Evolutionary conservation across 169 alveolate genomes (phyloP), one percentile per base, ranked within the genome.

Genomic region (Eimeria sp.): DNA sequence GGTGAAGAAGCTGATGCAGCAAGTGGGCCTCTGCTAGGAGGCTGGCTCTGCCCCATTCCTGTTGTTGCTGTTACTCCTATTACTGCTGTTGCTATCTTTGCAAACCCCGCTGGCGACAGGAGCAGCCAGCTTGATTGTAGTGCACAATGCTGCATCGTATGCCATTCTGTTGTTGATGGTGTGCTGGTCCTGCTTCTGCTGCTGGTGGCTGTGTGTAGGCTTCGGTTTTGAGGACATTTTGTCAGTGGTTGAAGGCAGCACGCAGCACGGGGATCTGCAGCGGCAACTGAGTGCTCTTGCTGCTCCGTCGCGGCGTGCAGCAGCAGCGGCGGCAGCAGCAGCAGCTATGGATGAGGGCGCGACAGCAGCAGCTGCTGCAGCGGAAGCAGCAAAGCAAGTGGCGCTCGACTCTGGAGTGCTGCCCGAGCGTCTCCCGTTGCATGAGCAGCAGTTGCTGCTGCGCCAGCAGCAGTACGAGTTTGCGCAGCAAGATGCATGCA

Each of bases 231-330:
- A 75, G 0, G 87, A 75, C 25, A 11, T 75, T n/a, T 30, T 75
- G 54, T 11, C 58, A 9, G 87, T 16, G 27, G 25, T 75, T 34
- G 87, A 75, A 40, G 87, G 87, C 58, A 75, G 87, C 87, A 75
- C 87, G 49, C 87, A 30, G 58, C 87, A 75, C 30, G 87, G 87
- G 25, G 87, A 75, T 49, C 87, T 75, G 87, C 87, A 75, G 87
- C 87, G 43, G 87, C 87, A 75, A n/a, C 87, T 75, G 20, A 16
- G 47, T 75, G 87, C 87, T 14, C 87, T 75, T 27, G 18, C 87
- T 75, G 87, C 87, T 75, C 87, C 87, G 30, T 34, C 87, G 20
- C 87, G 87, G 47, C 87, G 87, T n/a, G 87, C 87, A 34, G 87
- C 87, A 2, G 87, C 87, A 34, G 87, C 87, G 4, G 87, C 87